These are phyloP conservation scores for Vitis rotundifolia DNA, from an alignment of 164 flowering plant genomes.

Conservation along the genomic window DNA sequence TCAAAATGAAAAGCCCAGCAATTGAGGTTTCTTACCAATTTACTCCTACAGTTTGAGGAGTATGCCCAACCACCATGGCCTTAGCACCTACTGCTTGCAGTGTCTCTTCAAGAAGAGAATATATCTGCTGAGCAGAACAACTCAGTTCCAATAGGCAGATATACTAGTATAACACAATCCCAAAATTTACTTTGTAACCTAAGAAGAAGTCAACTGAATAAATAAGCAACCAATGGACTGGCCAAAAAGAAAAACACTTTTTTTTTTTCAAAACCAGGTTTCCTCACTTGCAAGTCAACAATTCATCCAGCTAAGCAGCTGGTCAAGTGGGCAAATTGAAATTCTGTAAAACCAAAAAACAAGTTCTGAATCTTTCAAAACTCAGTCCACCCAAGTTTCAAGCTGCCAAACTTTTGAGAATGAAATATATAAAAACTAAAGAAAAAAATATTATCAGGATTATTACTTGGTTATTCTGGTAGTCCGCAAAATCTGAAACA, in stretches of 20 bases:
- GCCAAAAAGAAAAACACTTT: too few relatives aligned
- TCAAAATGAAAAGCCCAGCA: slow-evolving; percentile 1
- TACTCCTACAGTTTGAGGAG: slow-evolving; percentile 79
- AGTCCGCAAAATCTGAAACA: slow-evolving; percentile 45
- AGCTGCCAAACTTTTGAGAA: background rate
- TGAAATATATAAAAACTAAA: background rate
- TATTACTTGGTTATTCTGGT: slow-evolving; percentile 60
- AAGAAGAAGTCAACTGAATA: too few relatives aligned
- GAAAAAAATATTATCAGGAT: background rate
- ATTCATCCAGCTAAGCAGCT: background rate
- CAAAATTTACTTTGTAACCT: background rate
- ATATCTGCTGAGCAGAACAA: slow-evolving; percentile 44
- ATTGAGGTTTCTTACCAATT: slow-evolving; percentile 61
- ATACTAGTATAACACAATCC: background rate
- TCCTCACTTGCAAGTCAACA: background rate
- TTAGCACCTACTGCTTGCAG: slow-evolving; percentile 76
- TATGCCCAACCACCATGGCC: slow-evolving; percentile 97
- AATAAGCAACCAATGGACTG: too few relatives aligned
- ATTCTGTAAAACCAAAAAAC: background rate
- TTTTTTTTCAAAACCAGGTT: background rate
- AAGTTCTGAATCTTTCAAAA: background rate
- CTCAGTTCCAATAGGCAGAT: slow-evolving; percentile 6
- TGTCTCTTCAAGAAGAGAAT: slow-evolving; percentile 66
- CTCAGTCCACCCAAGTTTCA: background rate
- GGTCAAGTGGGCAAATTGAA: background rate